A percentile compares a stretch with the other conserved stretches of the same genome.
Evolutionary conservation across 441 rosid genomes (phyloP).

Genomic region (Pelargonium fulgidum): DNA sequence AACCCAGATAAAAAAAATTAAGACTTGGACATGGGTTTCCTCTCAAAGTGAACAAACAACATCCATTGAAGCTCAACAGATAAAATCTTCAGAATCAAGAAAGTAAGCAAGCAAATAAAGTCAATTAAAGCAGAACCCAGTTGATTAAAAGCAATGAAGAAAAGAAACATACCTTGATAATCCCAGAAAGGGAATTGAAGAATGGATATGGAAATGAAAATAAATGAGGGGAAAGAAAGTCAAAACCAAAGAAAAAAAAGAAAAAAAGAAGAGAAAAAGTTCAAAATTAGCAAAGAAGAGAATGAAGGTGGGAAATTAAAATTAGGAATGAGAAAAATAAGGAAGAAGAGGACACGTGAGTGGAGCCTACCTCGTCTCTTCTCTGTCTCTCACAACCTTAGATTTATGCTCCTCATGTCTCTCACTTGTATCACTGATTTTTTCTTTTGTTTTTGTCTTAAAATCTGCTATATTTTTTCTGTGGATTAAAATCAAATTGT

Average conservation of each 20-base stretch:
- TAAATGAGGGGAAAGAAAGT: not conserved
- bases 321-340: conserved; percentile 19
- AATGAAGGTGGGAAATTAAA: conserved; percentile 23
- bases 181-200: conserved; percentile 6
- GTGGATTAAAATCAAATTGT: too few relatives aligned
- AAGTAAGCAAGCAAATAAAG: not conserved
- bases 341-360: conserved; percentile 25
- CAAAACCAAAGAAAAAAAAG: not conserved
- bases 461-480: too few relatives aligned
- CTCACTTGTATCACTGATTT: not conserved
- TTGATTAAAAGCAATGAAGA: not conserved
- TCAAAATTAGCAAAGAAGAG: conserved; percentile 13
- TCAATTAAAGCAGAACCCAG: not conserved
- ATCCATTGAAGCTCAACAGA: too few relatives aligned
- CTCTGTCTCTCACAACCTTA: not conserved
- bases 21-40: not conserved
- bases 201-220: not conserved
- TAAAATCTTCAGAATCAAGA: not conserved
- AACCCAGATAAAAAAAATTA: not conserved
- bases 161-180: not conserved
- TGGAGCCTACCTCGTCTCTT: conserved; percentile 26
- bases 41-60: too few relatives aligned
- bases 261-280: not conserved
- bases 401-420: not conserved
- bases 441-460: too few relatives aligned